These are phyloP conservation scores for Chlorencoelia australis DNA, from an alignment of 2,329 filamentous ascomycete species.

Conservation along the genomic window DNA sequence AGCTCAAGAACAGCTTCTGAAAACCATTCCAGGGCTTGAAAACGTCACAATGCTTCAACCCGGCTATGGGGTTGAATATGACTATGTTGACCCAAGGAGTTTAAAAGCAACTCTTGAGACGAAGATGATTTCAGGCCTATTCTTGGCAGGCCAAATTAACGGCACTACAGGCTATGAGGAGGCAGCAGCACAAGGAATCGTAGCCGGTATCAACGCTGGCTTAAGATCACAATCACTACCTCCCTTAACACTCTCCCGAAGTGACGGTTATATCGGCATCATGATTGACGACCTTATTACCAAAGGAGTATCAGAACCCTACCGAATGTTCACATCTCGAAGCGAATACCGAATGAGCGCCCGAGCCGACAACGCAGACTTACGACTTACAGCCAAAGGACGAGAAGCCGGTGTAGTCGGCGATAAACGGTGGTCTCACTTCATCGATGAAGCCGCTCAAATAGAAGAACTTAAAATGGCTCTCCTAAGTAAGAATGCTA, in stretches of 20 bases:
- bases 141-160: conserved; percentile 93
- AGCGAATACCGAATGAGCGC: conserved; percentile 92
- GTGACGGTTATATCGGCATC: conserved; percentile 93
- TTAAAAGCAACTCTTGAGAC: conserved; percentile 87
- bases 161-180: conserved; percentile 98
- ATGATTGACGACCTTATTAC: conserved; percentile 98
- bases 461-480: conserved; percentile 55
- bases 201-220: conserved; percentile 91
- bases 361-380: conserved; percentile 87
- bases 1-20: conserved; percentile 75
- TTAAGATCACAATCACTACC: conserved; percentile 58
- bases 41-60: conserved; percentile 86
- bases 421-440: conserved; percentile 67
- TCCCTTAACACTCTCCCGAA: conserved; percentile 61
- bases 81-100: conserved; percentile 90
- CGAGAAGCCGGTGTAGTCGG: conserved; percentile 66
- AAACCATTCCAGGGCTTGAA: conserved; percentile 79
- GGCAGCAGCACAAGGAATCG: conserved; percentile 82
- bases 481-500: conserved; percentile 48
- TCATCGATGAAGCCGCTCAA: conserved; percentile 53
- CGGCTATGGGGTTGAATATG: conserved; percentile 96
- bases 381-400: conserved; percentile 71
- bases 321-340: conserved; percentile 94
- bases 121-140: conserved; percentile 80
- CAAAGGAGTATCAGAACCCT: conserved; percentile 93